Conservation (phyloP, 2,329 filamentous ascomycete genomes). For the Cytospora paraplurivora region DNA sequence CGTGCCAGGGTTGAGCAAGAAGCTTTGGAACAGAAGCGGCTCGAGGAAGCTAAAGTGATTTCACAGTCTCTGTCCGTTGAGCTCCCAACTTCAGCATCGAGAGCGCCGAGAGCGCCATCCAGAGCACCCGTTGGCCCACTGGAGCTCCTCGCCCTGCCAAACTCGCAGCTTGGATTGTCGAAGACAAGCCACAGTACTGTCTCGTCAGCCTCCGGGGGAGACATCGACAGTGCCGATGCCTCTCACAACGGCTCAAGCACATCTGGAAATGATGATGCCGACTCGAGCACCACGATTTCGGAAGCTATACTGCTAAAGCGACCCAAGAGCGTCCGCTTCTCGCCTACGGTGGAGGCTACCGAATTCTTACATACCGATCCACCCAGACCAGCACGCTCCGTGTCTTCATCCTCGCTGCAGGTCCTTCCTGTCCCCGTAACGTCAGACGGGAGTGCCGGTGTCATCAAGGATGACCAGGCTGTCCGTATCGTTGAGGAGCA, state of each 20-base stretch:
- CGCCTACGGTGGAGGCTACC: constrained; percentile 65
- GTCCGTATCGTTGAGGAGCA: not conserved
- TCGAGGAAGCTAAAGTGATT: constrained; percentile 45
- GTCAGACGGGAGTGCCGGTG: not conserved
- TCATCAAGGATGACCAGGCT: not conserved
- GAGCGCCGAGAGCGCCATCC: constrained; percentile 27
- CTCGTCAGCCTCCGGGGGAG: constrained; percentile 9
- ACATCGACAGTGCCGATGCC: constrained; percentile 14
- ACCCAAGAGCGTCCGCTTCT: constrained; percentile 71
- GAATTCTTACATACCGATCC: constrained; percentile 58
- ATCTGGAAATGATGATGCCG: constrained; percentile 27
- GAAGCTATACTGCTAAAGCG: constrained; percentile 40
- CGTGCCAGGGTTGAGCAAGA: constrained; percentile 86
- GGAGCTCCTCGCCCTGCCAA: constrained; percentile 57
- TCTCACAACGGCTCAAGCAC: constrained; percentile 20
- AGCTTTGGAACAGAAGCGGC: constrained; percentile 70
- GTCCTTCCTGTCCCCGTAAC: not conserved
- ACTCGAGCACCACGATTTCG: constrained; percentile 23
- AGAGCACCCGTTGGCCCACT: constrained; percentile 47
- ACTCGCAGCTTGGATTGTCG: constrained; percentile 49
- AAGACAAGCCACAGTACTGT: constrained; percentile 16
- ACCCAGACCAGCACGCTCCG: constrained; percentile 45
- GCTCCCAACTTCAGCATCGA: not conserved
- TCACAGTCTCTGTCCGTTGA: not conserved
- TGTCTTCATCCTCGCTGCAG: constrained; percentile 16